phyloP scores from a whole-genome alignment of 441 rosid species.

The Adansonia rubrostipa region DNA sequence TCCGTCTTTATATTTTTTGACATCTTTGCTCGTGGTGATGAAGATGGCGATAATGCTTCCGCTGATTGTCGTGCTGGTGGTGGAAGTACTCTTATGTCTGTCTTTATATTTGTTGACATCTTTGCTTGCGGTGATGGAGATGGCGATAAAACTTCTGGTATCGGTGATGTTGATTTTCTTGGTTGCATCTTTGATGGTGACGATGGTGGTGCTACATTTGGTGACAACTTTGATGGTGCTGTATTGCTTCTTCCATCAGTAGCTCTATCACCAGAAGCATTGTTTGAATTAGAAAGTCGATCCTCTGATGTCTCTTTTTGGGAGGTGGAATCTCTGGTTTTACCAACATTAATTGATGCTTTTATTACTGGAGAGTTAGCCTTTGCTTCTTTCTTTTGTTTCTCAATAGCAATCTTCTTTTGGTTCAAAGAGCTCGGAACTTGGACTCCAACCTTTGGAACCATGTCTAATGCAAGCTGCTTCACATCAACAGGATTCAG shows the following conservation, averaged over 20 bases:
- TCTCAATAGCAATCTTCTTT: slow-evolving; percentile 24
- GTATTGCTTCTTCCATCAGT: background rate
- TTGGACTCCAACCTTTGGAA: slow-evolving; percentile 45
- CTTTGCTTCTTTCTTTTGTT: slow-evolving; percentile 19
- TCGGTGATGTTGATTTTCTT: background rate
- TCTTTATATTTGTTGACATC: too few species aligned
- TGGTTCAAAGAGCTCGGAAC: slow-evolving; percentile 30
- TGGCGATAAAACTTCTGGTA: background rate
- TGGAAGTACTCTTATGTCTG: too few species aligned
- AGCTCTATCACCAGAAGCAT: slow-evolving; percentile 12
- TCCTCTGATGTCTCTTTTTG: slow-evolving; percentile 3
- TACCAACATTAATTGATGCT: background rate
- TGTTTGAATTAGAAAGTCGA: background rate
- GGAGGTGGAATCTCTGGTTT: too few species aligned
- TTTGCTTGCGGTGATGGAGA: background rate
- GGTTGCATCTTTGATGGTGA: slow-evolving; percentile 20
- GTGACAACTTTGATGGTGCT: background rate
- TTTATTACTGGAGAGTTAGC: background rate
- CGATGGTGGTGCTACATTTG: slow-evolving; percentile 22
- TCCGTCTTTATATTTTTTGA: slow-evolving; percentile 23
- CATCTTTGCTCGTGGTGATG: slow-evolving; percentile 27
- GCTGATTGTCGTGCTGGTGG: background rate
- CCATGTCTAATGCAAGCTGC: slow-evolving; percentile 54
- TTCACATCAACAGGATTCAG: slow-evolving; percentile 69
- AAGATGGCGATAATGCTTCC: slow-evolving; percentile 18